A percentile compares a stretch with the other conserved stretches of the same genome.
Evolutionary conservation across 2,329 filamentous ascomycete genomes (phyloP).

Genomic region (Ceratocystis smalleyi): DNA sequence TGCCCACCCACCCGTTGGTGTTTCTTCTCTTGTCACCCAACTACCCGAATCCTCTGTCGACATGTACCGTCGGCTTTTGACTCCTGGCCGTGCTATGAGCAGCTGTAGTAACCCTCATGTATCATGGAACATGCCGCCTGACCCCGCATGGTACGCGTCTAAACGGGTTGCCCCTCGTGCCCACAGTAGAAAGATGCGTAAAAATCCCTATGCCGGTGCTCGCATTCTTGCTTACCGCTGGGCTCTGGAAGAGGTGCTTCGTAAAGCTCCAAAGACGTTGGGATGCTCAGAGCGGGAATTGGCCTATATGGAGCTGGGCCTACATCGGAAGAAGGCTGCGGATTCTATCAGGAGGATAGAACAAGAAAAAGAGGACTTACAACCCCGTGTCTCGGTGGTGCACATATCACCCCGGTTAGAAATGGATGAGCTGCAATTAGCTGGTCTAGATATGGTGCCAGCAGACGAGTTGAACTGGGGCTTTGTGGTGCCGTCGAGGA

Average conservation of each 20-base stretch:
- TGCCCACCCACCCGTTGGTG: not conserved
- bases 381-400: not conserved
- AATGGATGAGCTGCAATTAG: not conserved
- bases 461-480: not conserved
- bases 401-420: not conserved
- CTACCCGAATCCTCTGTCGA: constrained; percentile 3
- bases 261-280: not conserved
- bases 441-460: not conserved
- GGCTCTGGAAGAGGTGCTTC: not conserved
- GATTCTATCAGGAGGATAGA: not conserved
- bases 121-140: constrained; percentile 2
- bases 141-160: not conserved
- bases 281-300: constrained; percentile 2
- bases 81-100: not conserved
- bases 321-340: not conserved
- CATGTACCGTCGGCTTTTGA: constrained; percentile 5
- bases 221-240: constrained; percentile 5
- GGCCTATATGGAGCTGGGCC: constrained; percentile 2
- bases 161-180: not conserved
- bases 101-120: constrained; percentile 1
- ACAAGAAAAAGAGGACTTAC: not conserved
- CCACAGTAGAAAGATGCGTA: not conserved
- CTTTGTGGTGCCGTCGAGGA: not conserved
- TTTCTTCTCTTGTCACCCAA: constrained; percentile 7
- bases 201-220: not conserved